phyloP scores from a whole-genome alignment of 495 filamentous ascomycete species.

The Penicillium manginii region DNA sequence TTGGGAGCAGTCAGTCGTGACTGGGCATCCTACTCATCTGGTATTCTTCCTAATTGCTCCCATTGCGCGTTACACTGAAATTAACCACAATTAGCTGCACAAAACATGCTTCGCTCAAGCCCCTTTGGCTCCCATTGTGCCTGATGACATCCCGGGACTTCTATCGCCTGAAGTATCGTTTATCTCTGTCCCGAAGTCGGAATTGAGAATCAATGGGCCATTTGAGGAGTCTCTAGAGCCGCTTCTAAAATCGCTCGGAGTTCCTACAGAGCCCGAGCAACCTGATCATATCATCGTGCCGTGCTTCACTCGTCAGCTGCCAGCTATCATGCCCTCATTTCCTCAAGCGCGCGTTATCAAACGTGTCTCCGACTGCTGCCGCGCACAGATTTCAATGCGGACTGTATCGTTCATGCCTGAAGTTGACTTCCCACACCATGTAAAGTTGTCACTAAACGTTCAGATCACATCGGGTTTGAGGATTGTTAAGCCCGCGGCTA shows the following conservation, averaged over 20 bases:
- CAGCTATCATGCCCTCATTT: slow-evolving; percentile 19
- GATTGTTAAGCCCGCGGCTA: slow-evolving; percentile 30
- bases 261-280: not conserved
- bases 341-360: slow-evolving; percentile 16
- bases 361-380: slow-evolving; percentile 14
- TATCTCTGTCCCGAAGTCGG: not conserved
- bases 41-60: not conserved
- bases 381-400: slow-evolving; percentile 27
- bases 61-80: no score
- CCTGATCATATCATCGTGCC: slow-evolving; percentile 19
- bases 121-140: not conserved
- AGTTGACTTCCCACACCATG: slow-evolving; percentile 22
- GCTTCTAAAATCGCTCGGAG: slow-evolving; percentile 11
- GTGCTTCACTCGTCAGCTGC: slow-evolving; percentile 23
- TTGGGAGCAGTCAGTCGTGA: not conserved
- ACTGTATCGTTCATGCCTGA: slow-evolving; percentile 22
- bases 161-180: not conserved
- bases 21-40: not conserved
- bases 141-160: not conserved
- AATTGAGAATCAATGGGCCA: not conserved
- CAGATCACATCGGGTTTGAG: slow-evolving; percentile 27
- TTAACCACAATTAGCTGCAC: not conserved
- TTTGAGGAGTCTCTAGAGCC: not conserved
- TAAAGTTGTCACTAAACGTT: slow-evolving; percentile 28
- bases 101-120: not conserved